Percentiles rank a stretch among this genome's conserved stretches.
Conservation (phyloP, 2,329 filamentous ascomycete species). For the Colletotrichum lentis region DNA sequence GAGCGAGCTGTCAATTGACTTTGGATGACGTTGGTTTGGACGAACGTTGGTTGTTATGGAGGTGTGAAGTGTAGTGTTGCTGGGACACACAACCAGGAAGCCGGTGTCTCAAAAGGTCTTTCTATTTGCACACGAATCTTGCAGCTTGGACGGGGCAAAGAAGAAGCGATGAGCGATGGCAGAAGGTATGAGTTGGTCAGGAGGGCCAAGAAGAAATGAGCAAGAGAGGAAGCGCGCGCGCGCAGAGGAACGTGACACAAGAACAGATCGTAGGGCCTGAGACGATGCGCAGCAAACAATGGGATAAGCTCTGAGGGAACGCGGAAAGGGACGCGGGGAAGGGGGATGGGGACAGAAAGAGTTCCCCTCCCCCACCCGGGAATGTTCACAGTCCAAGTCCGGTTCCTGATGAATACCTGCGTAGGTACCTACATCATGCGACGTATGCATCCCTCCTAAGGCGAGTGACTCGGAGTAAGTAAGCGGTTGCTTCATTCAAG, state of each 20-base stretch:
- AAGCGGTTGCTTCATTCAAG: not conserved
- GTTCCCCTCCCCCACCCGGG: no score
- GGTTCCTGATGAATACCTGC: not conserved
- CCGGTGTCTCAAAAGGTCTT: not conserved
- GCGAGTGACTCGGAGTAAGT: not conserved
- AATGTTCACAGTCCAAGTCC: not conserved
- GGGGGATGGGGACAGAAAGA: not conserved
- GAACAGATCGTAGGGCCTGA: slow-evolving; percentile 26
- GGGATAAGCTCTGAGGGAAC: slow-evolving; percentile 1
- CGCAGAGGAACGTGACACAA: not conserved
- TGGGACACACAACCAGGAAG: not conserved
- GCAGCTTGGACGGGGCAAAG: not conserved
- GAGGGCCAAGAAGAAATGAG: not conserved
- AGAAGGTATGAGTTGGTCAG: not conserved
- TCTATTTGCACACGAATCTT: slow-evolving; percentile 1
- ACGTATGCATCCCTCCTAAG: not conserved
- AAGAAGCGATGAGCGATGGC: not conserved
- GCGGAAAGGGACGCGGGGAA: not conserved
- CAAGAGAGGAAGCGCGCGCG: not conserved
- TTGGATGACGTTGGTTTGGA: slow-evolving; percentile 31
- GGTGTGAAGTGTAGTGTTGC: slow-evolving; percentile 1
- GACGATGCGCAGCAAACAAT: not conserved
- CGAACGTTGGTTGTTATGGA: slow-evolving; percentile 16
- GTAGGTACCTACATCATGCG: not conserved
- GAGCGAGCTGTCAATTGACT: slow-evolving; percentile 32